Base-by-base conservation (phyloP, 768 basidiomycete genomes). In the Tricholoma saponaceum region DNA sequence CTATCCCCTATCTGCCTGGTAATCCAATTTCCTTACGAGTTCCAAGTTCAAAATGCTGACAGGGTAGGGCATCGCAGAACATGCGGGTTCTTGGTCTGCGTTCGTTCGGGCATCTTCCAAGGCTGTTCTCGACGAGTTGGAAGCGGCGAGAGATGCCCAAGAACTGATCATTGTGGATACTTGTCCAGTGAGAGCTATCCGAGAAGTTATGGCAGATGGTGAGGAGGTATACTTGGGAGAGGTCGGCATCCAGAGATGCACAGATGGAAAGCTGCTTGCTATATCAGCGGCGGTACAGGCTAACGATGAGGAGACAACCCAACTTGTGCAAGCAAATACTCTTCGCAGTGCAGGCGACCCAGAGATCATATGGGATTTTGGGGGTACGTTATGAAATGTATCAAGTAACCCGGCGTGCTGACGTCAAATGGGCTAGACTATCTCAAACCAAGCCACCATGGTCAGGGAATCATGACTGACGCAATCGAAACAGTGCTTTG, bases 381-480 rank as follows among this genome's bases (percentile, higher is more conserved):
- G 86, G 60, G 77, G 87, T 87, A 66, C 12, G 79, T 46, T 7
- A 41, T 16, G 3, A 13, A n/a, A 51, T 46, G 5, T 28, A 23
- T 58, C 20, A 22, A 37, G 25, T 9, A 39, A 53, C 4, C 22
- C 32, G 37, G 4, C 43, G n/a, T n/a, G n/a, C n/a, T n/a, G n/a
- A n/a, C 16, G 28, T 49, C 46, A 10, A n/a, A 23, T 2, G 12
- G 41, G 49, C 16, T 63, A 87, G 88, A 87, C 64, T 88, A 79
- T 60, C 69, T 90, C 41, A 79, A 76, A 5, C 75, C 83, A 14
- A 79, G 78, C 32, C 80, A 87, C 64, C 87, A 89, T 57, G 77
- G 86, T 28, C 76, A 72, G 61, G 87, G 89, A 0, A 89, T 91
- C 60, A 90, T 90, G 90, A 79, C 81, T 20, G 82, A 80, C n/a